Percentiles rank a stretch among this genome's conserved stretches.
Evolutionary conservation across 2,329 filamentous ascomycete genomes (phyloP).

Genomic region (Aspergillus carbonarius): DNA sequence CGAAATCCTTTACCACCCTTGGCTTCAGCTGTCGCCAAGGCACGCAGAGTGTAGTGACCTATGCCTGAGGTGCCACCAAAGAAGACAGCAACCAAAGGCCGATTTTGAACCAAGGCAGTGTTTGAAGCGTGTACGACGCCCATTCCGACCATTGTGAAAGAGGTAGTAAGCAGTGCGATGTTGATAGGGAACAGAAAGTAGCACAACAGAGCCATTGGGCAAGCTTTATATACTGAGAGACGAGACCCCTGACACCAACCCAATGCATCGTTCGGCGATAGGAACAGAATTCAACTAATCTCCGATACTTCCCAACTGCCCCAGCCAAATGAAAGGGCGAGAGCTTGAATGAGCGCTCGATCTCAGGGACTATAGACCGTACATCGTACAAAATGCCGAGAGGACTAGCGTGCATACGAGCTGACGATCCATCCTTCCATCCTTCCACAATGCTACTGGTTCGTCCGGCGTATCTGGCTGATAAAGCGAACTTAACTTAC

Average conservation of each 20-base stretch:
- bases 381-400: background rate
- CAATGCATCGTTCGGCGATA: background rate
- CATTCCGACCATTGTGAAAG: background rate
- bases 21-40: background rate
- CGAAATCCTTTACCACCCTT: conserved; percentile 2
- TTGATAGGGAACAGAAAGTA: background rate
- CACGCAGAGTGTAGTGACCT: conserved; percentile 7
- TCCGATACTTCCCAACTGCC: too few species aligned
- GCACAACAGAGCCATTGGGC: background rate
- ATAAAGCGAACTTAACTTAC: too few species aligned
- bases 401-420: background rate
- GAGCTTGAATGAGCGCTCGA: background rate
- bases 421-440: background rate
- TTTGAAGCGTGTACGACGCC: background rate
- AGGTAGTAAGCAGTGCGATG: background rate
- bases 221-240: background rate
- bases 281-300: background rate
- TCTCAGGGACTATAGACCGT: background rate
- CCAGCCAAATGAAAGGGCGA: background rate
- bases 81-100: conserved; percentile 9
- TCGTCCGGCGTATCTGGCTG: background rate
- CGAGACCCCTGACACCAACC: background rate
- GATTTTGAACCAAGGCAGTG: background rate
- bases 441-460: background rate
- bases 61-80: conserved; percentile 10